Evolutionary conservation across 768 basidiomycete genomes (phyloP).

Genomic region (Macrolepiota dolichaula): DNA sequence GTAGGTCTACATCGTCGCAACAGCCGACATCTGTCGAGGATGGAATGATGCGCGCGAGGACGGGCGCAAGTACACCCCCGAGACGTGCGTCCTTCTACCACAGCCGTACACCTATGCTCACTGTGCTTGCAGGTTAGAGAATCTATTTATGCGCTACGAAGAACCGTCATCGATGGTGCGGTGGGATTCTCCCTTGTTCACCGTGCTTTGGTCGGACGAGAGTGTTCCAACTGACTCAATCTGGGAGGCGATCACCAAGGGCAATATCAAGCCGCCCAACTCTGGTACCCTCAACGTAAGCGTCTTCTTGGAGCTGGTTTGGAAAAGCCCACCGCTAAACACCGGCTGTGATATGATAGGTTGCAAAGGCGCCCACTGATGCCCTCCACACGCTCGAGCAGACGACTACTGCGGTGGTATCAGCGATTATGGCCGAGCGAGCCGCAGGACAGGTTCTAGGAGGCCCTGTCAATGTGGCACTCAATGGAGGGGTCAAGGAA

Average conservation of each 20-base stretch:
- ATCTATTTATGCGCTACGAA: conserved; percentile 85
- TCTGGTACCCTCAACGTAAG: conserved; percentile 73
- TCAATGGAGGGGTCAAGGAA: conserved; percentile 39
- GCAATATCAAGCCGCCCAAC: conserved; percentile 83
- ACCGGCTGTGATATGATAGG: conserved; percentile 40
- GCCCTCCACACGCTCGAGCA: conserved; percentile 85
- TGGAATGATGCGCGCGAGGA: conserved; percentile 64
- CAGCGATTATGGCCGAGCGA: conserved; percentile 67
- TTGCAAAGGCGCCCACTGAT: conserved; percentile 80
- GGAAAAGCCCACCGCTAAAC: background rate
- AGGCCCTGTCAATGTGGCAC: conserved; percentile 45
- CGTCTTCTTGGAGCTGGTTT: background rate
- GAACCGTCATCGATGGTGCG: conserved; percentile 98
- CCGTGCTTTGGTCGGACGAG: conserved; percentile 72
- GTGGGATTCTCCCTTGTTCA: conserved; percentile 96
- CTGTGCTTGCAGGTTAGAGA: conserved; percentile 60
- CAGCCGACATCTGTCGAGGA: conserved; percentile 68
- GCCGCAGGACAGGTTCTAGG: conserved; percentile 49
- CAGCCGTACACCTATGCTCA: conserved; percentile 6
- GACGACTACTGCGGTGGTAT: conserved; percentile 66
- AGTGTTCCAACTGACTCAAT: conserved; percentile 65
- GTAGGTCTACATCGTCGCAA: conserved; percentile 75
- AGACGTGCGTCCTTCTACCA: conserved; percentile 57
- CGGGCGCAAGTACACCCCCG: conserved; percentile 51
- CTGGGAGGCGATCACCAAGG: conserved; percentile 78